Conservation (phyloP, 148 eudicot species). For the Silene conica region DNA sequence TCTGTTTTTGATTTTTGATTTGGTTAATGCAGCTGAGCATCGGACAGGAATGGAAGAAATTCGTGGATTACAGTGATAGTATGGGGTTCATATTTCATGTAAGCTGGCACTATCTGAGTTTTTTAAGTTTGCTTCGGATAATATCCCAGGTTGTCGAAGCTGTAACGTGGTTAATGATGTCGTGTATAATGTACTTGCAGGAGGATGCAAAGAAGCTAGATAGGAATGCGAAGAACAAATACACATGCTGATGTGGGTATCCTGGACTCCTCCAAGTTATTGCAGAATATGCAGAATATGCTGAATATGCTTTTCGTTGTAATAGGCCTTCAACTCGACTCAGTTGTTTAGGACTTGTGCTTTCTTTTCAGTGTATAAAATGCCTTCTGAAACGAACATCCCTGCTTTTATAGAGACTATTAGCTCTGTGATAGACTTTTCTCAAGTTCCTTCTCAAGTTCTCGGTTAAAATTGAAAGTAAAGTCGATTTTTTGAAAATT, state of each 20-base stretch:
- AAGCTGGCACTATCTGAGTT: conserved; percentile 21
- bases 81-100: conserved; percentile 85
- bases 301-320: not conserved
- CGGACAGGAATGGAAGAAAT: conserved; percentile 77
- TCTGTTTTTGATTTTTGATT: not conserved
- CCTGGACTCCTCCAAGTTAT: not conserved
- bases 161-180: not conserved
- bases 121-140: not conserved
- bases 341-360: not conserved
- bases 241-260: conserved; percentile 41
- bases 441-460: no score
- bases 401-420: not conserved
- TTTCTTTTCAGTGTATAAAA: no score
- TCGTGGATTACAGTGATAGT: conserved; percentile 58
- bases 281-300: not conserved
- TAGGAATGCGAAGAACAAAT: conserved; percentile 63
- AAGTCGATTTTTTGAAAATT: no score
- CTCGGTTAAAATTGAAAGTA: no score
- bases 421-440: no score
- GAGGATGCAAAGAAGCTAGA: conserved; percentile 77
- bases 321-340: not conserved
- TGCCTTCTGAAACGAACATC: no score
- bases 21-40: conserved; percentile 53
- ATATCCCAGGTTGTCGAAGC: not conserved
- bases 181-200: conserved; percentile 32